Conservation (phyloP, 129 eudicot genomes). For the Deinandra increscens region DNA sequence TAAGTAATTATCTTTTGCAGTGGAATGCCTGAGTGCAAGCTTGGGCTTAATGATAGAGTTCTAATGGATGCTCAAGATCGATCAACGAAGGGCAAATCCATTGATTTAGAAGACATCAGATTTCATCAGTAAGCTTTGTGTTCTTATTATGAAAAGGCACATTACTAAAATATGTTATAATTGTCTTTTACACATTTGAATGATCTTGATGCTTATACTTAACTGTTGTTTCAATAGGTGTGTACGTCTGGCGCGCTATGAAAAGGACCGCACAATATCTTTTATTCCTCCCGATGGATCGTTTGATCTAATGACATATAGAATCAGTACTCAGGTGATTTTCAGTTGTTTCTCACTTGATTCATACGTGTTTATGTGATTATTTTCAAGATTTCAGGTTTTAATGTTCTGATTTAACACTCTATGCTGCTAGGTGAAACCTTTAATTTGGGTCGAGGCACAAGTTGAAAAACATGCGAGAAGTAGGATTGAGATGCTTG, state of each 20-base stretch:
- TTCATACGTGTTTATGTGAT: not conserved
- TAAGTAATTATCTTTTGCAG: slow-evolving; percentile 37
- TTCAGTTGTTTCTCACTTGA: slow-evolving; percentile 2
- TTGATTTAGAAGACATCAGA: slow-evolving; percentile 87
- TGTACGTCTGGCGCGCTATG: slow-evolving; percentile 87
- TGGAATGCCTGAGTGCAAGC: slow-evolving; percentile 97
- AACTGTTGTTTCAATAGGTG: slow-evolving; percentile 47
- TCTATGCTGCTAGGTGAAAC: slow-evolving; percentile 60
- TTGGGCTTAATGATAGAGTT: slow-evolving; percentile 85
- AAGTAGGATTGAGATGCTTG: slow-evolving; percentile 73
- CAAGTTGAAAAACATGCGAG: slow-evolving; percentile 82
- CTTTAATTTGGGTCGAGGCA: slow-evolving; percentile 93
- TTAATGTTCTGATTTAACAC: not conserved
- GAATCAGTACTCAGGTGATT: slow-evolving; percentile 75
- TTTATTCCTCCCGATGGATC: slow-evolving; percentile 94
- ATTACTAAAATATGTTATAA: slow-evolving; percentile 3
- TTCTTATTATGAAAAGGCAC: slow-evolving; percentile 1
- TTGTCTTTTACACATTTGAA: not conserved
- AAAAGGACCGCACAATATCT: slow-evolving; percentile 85
- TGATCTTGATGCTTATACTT: not conserved
- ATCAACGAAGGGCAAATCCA: slow-evolving; percentile 69
- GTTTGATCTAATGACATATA: slow-evolving; percentile 93
- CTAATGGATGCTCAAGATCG: slow-evolving; percentile 83
- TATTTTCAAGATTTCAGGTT: slow-evolving; percentile 4
- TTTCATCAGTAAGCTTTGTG: slow-evolving; percentile 75